phyloP scores from a whole-genome alignment of 2,329 filamentous ascomycete genomes.

The Colletotrichum sp. region DNA sequence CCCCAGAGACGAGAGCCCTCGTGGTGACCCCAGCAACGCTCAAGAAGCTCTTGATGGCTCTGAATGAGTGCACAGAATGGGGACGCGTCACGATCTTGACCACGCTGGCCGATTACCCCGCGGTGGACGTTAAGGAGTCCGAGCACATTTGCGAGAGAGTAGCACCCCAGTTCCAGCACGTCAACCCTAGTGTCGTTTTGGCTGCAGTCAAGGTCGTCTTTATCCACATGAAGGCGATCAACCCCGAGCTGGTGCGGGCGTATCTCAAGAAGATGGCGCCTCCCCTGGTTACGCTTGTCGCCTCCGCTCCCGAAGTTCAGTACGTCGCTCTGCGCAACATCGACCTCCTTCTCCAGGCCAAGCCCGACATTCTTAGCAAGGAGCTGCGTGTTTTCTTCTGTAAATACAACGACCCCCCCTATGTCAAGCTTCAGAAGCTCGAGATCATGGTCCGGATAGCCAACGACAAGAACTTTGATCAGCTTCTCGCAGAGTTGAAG shows the following conservation, averaged over 20 bases:
- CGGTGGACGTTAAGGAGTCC: constrained; percentile 89
- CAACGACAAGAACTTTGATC: constrained; percentile 95
- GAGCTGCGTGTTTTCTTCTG: constrained; percentile 99
- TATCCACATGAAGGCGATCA: constrained; percentile 89
- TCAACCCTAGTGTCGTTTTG: constrained; percentile 94
- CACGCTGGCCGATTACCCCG: constrained; percentile 86
- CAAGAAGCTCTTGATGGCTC: constrained; percentile 94
- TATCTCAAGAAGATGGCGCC: constrained; percentile 99
- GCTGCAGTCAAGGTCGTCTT: constrained; percentile 99
- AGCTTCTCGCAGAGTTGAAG: constrained; percentile 90
- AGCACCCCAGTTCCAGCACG: constrained; percentile 96
- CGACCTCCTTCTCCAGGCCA: constrained; percentile 91
- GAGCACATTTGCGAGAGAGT: constrained; percentile 98
- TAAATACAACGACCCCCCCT: constrained; percentile 99
- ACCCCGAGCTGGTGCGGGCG: constrained; percentile 76
- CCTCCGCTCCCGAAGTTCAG: constrained; percentile 95
- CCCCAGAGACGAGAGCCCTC: constrained; percentile 88
- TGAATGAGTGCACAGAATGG: constrained; percentile 99
- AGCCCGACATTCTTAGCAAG: constrained; percentile 95
- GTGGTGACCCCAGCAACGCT: constrained; percentile 81
- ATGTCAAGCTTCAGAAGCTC: constrained; percentile 96
- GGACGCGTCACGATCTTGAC: constrained; percentile 92
- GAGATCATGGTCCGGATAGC: constrained; percentile 99
- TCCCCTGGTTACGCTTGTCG: constrained; percentile 90
- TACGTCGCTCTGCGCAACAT: constrained; percentile 97